Conservation (phyloP, 106 monocot species). For the Dendrobium nobile region DNA sequence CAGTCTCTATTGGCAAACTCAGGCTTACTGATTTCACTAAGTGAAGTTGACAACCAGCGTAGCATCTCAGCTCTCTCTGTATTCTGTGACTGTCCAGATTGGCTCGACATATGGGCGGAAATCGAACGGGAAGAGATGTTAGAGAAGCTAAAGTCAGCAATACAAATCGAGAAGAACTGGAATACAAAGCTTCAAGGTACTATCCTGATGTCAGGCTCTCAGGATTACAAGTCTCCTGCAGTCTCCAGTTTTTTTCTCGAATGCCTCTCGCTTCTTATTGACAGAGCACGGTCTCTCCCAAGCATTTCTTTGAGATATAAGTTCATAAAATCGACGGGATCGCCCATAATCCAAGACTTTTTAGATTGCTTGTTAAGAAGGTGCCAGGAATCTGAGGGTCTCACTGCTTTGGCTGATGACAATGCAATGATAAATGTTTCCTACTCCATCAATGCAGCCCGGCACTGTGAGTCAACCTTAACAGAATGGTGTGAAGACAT, state of each 20-base stretch:
- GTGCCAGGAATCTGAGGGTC: constrained; percentile 94
- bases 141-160: constrained; percentile 48
- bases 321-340: constrained; percentile 48
- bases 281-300: constrained; percentile 59
- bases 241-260: constrained; percentile 43
- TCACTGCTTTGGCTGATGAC: constrained; percentile 96
- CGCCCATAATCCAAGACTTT: constrained; percentile 49
- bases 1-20: constrained; percentile 51
- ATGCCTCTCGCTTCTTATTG: constrained; percentile 44
- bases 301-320: constrained; percentile 47
- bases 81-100: constrained; percentile 84
- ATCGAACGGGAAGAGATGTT: constrained; percentile 60
- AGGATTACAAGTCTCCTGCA: constrained; percentile 69
- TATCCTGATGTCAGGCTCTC: constrained; percentile 34
- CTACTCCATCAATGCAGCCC: constrained; percentile 63
- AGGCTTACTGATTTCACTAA: constrained; percentile 46
- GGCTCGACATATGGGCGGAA: constrained; percentile 84
- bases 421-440: constrained; percentile 75
- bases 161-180: constrained; percentile 70
- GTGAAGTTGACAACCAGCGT: constrained; percentile 57
- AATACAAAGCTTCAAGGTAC: constrained; percentile 35
- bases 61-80: constrained; percentile 65
- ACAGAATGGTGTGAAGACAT: constrained; percentile 87
- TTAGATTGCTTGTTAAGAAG: constrained; percentile 48
- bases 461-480: constrained; percentile 49